Conservation (phyloP, 73 alveolate genomes). For the Tetrahymena thermophila region DNA sequence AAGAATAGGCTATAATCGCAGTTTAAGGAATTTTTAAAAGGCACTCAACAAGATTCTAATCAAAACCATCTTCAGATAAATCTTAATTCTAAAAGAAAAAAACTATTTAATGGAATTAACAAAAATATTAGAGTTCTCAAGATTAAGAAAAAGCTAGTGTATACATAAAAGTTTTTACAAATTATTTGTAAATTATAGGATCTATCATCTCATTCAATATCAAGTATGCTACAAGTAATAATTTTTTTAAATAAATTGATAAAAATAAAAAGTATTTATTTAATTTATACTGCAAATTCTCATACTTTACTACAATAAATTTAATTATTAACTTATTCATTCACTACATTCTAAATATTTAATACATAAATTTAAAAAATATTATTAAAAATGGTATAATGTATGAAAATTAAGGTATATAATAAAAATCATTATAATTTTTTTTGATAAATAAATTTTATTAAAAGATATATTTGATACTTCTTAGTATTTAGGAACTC, state of each 20-base stretch:
- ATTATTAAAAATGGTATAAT: no score
- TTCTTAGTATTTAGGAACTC: background rate
- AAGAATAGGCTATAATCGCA: background rate
- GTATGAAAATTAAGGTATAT: background rate
- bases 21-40: background rate
- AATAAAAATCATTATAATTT: no score
- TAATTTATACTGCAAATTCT: no score
- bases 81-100: background rate
- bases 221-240: background rate
- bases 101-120: background rate
- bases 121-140: background rate
- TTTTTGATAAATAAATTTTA: no score
- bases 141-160: background rate
- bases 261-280: no score
- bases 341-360: no score
- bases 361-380: no score
- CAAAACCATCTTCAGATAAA: background rate
- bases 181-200: slow-evolving; percentile 10
- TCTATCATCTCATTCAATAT: slow-evolving; percentile 3
- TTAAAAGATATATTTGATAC: slow-evolving; percentile 12
- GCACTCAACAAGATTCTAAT: background rate
- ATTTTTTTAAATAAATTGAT: no score
- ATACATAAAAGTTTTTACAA: slow-evolving; percentile 10
- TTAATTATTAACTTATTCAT: no score
- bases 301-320: no score